These are phyloP conservation scores for Aphanoascus verrucosus DNA, from an alignment of 2,329 filamentous ascomycete genomes.

Conservation along the genomic window DNA sequence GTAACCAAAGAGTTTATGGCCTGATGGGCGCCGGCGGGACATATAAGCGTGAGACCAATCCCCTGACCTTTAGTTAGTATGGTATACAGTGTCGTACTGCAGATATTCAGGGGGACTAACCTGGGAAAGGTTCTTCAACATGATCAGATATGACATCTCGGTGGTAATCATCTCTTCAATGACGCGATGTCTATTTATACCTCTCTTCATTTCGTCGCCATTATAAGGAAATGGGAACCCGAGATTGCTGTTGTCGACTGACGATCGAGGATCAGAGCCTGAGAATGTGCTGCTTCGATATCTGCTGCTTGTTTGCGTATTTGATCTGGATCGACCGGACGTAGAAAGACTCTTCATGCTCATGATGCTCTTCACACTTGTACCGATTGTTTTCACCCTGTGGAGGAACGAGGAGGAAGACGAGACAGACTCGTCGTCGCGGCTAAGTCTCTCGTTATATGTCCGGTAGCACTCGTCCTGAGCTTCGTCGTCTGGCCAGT, in stretches of 20 bases:
- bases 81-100: neutral
- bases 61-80: constrained; percentile 35
- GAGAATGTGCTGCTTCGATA: constrained; percentile 49
- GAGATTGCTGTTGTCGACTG: constrained; percentile 46
- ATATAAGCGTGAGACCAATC: constrained; percentile 62
- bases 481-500: constrained; percentile 27
- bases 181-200: constrained; percentile 64
- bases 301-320: constrained; percentile 50
- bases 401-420: constrained; percentile 71
- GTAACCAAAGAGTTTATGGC: constrained; percentile 71
- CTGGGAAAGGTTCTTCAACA: constrained; percentile 76
- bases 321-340: constrained; percentile 49
- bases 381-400: constrained; percentile 57
- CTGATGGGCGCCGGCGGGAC: constrained; percentile 62
- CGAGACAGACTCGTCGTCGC: constrained; percentile 53
- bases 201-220: constrained; percentile 57
- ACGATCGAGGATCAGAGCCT: constrained; percentile 55
- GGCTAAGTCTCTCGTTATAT: constrained; percentile 24
- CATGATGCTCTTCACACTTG: constrained; percentile 48
- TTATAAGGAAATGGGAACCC: constrained; percentile 46
- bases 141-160: constrained; percentile 79
- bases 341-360: constrained; percentile 65
- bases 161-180: constrained; percentile 77
- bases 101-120: constrained; percentile 39
- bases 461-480: constrained; percentile 16